These are phyloP conservation scores for Aspergillus sp. DNA, from an alignment of 2,329 filamentous ascomycete species.

Conservation along the genomic window DNA sequence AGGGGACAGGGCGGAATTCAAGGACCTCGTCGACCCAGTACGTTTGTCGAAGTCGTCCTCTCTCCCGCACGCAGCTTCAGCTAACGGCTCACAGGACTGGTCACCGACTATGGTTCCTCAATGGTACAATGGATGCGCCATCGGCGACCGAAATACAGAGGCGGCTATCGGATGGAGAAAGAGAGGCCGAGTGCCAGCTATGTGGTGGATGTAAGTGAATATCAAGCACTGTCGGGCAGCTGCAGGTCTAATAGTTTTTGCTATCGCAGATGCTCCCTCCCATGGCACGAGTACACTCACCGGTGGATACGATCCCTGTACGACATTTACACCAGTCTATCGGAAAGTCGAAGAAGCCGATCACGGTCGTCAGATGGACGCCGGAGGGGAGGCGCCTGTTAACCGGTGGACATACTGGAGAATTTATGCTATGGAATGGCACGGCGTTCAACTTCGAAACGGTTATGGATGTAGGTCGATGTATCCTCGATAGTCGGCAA, in stretches of 20 bases:
- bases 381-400: slow-evolving; percentile 88
- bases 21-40: slow-evolving; percentile 44
- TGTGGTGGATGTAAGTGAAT: slow-evolving; percentile 73
- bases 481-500: neutral
- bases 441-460: slow-evolving; percentile 99
- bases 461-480: slow-evolving; percentile 74
- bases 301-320: slow-evolving; percentile 86
- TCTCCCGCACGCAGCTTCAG: neutral
- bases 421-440: slow-evolving; percentile 98
- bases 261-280: slow-evolving; percentile 76
- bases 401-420: slow-evolving; percentile 92
- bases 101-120: slow-evolving; percentile 90
- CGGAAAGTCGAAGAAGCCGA: slow-evolving; percentile 96
- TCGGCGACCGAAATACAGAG: slow-evolving; percentile 73
- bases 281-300: slow-evolving; percentile 68
- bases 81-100: slow-evolving; percentile 62
- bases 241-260: slow-evolving; percentile 4
- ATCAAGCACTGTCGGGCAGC: neutral
- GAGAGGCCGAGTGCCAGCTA: slow-evolving; percentile 88
- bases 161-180: slow-evolving; percentile 68
- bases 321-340: slow-evolving; percentile 96
- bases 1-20: slow-evolving; percentile 33
- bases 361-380: slow-evolving; percentile 97
- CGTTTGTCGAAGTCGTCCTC: slow-evolving; percentile 11
- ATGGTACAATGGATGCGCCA: slow-evolving; percentile 89